Evolutionary conservation across 2,329 filamentous ascomycete species (phyloP).

Genomic region (Bipolaris gigantea): DNA sequence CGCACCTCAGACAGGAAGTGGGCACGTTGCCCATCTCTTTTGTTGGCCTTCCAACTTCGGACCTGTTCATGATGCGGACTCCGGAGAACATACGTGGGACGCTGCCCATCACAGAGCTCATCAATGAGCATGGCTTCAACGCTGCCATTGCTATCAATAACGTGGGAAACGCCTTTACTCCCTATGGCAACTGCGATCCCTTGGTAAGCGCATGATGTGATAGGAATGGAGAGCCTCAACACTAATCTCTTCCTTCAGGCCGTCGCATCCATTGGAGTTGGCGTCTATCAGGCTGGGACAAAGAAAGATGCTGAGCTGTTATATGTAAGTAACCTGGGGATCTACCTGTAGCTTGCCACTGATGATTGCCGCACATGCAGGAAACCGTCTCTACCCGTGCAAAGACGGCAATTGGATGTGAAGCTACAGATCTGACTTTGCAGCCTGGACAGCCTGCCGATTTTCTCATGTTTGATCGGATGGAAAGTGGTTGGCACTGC

Average conservation of each 20-base stretch:
- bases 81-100: conserved; percentile 58
- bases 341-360: neutral
- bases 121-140: conserved; percentile 60
- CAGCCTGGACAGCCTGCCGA: conserved; percentile 45
- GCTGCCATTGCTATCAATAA: conserved; percentile 70
- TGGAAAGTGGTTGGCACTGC: conserved; percentile 45
- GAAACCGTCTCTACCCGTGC: conserved; percentile 54
- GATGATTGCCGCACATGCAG: conserved; percentile 35
- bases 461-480: conserved; percentile 48
- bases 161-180: conserved; percentile 74
- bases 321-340: conserved; percentile 50
- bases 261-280: conserved; percentile 56
- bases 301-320: conserved; percentile 60
- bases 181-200: conserved; percentile 68
- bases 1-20: conserved; percentile 53
- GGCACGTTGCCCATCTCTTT: conserved; percentile 63
- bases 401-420: conserved; percentile 47
- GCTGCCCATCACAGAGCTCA: conserved; percentile 62
- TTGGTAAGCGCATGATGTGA: conserved; percentile 44
- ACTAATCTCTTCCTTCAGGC: neutral
- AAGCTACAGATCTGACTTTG: conserved; percentile 35
- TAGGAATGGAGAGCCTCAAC: neutral
- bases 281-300: conserved; percentile 68
- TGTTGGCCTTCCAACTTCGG: conserved; percentile 70
- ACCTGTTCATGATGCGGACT: conserved; percentile 71